These are phyloP conservation scores for Candida suzukii DNA, from an alignment of 805 yeast genomes.

Conservation along the genomic window DNA sequence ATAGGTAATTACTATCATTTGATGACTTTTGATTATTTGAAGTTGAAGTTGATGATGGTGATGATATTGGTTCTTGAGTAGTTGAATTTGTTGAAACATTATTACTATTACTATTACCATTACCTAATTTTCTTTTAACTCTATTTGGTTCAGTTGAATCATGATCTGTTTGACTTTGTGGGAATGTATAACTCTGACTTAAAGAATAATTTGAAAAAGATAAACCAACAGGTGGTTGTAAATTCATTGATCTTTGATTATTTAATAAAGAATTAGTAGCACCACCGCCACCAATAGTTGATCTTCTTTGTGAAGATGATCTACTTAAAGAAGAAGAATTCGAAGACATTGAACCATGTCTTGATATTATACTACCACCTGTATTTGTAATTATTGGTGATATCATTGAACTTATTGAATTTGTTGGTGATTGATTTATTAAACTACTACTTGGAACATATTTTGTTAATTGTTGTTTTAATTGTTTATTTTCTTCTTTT, in stretches of 20 bases:
- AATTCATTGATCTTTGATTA: neutral
- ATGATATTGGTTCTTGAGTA: neutral
- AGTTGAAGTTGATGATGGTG: neutral
- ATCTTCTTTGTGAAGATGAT: conserved; percentile 18
- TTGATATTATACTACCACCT: neutral
- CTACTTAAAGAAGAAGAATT: conserved; percentile 14
- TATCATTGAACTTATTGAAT: neutral
- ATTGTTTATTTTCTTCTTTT: conserved; percentile 43
- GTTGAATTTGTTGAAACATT: neutral
- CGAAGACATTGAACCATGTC: neutral
- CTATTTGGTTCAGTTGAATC: neutral
- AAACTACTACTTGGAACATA: conserved; percentile 4
- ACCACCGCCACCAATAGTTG: conserved; percentile 13
- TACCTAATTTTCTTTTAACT: neutral
- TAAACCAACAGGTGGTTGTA: neutral
- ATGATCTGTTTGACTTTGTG: neutral
- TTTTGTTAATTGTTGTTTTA: conserved; percentile 26
- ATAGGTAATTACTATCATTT: too few species aligned
- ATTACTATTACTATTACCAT: too few species aligned
- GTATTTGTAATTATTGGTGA: neutral
- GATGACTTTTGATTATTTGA: too few species aligned
- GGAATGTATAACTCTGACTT: conserved; percentile 1
- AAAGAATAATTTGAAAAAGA: neutral
- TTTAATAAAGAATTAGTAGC: neutral
- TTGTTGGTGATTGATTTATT: neutral